Evolutionary conservation across 2,329 filamentous ascomycete genomes (phyloP).

Genomic region (Diaporthe helianthi): DNA sequence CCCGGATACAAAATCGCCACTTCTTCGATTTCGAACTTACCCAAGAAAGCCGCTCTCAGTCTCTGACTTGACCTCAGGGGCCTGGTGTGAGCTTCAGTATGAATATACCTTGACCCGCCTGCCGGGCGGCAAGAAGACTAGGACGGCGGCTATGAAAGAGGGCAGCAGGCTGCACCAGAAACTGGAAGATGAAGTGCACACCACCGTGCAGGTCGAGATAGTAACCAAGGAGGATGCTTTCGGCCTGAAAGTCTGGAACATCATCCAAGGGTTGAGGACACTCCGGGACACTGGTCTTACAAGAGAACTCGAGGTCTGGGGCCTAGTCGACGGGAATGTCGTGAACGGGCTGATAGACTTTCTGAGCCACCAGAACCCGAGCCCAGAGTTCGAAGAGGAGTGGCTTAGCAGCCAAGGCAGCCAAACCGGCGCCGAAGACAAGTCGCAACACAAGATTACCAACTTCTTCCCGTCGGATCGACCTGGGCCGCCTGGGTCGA

Average conservation of each 20-base stretch:
- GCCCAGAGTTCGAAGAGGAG: constrained; percentile 71
- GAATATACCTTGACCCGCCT: constrained; percentile 82
- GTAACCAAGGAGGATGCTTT: constrained; percentile 81
- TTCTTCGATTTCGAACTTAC: constrained; percentile 79
- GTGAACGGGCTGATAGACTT: constrained; percentile 92
- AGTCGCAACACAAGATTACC: constrained; percentile 47
- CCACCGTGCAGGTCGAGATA: constrained; percentile 74
- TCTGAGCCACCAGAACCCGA: constrained; percentile 78
- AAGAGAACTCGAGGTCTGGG: constrained; percentile 85
- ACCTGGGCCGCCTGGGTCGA: constrained; percentile 9
- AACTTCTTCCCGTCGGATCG: constrained; percentile 47
- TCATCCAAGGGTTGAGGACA: constrained; percentile 82
- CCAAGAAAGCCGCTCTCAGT: constrained; percentile 84
- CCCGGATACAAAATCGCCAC: constrained; percentile 59
- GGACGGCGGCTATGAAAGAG: constrained; percentile 82
- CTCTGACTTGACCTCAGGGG: constrained; percentile 84
- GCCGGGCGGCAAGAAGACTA: constrained; percentile 73
- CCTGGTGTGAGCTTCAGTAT: constrained; percentile 97
- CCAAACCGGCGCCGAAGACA: constrained; percentile 39
- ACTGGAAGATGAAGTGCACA: constrained; percentile 86
- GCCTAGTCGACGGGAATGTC: constrained; percentile 78
- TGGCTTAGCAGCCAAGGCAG: constrained; percentile 51
- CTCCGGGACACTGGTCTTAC: constrained; percentile 75
- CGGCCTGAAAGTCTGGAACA: constrained; percentile 86
- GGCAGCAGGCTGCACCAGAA: constrained; percentile 81